Conservation (phyloP, 75 land plant genomes). For the Picea sitchensis region DNA sequence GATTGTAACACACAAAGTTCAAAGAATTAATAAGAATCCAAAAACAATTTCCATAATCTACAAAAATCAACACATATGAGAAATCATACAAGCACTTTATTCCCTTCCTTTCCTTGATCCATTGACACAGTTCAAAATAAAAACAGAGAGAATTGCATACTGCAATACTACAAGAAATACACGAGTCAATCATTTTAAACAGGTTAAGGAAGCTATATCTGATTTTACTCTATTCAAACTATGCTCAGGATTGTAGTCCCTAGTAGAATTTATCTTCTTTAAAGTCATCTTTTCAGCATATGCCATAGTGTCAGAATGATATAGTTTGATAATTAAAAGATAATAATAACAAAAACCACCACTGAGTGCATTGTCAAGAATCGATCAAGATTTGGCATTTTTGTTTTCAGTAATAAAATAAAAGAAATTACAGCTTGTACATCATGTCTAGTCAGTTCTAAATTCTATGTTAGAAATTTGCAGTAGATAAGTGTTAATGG, state of each 20-base stretch:
- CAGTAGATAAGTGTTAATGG: too few species aligned
- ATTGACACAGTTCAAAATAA: background rate
- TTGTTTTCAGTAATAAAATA: background rate
- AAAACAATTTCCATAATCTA: background rate
- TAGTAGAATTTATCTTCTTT: background rate
- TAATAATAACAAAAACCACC: background rate
- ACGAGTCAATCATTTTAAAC: background rate
- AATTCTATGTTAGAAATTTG: too few species aligned
- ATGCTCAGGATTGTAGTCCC: background rate
- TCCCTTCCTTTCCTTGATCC: background rate
- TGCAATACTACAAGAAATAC: background rate
- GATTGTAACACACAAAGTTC: constrained; percentile 2
- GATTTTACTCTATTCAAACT: background rate
- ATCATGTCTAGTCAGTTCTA: too few species aligned
- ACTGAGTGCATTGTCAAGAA: background rate
- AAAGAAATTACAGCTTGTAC: background rate
- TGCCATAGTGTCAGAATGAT: background rate
- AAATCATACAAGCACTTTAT: background rate
- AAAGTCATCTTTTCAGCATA: background rate
- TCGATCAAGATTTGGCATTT: background rate
- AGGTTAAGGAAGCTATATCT: background rate
- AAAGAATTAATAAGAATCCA: constrained; percentile 5
- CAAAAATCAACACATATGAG: background rate
- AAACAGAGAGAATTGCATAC: background rate
- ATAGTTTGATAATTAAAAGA: background rate